Evolutionary conservation across 305 asterid species (phyloP), one percentile per base, ranked within the genome.

Genomic region (Petunia hybrid): DNA sequence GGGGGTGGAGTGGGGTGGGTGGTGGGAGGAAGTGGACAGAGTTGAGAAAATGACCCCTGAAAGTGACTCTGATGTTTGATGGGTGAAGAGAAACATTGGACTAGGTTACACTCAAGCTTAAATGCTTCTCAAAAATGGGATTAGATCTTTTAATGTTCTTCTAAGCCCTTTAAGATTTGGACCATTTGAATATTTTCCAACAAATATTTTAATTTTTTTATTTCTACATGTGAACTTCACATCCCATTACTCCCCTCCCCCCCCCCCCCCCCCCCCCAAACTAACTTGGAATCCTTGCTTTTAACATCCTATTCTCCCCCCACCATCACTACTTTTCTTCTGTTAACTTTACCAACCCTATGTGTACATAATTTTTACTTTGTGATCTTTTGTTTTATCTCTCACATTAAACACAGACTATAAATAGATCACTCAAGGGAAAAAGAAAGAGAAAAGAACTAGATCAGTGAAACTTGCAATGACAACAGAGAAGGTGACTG

Each of bases 31-130:
- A 77, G 83, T 67, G 45, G 78, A 76, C 78, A 82, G 81, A 80
- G 85, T 68, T 22, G 31, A 55, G 89, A 85, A 83, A 87, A 85
- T 40, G 93, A 88, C 88, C 65, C 64, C 42, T 68, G 84, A 91
- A 82, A 89, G 86, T 86, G 92, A 74, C 48, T 51, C 46, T 74
- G 78, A 89, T 82, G 81, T 88, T 82, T 85, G 91, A 88, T 85
- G 88, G 80, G 88, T 81, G 85, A 87, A 84, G 87, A 82, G 88
- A 79, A 22, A 86, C 85, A 85, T 78, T 87, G 80, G 88, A 86
- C 90, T 80, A 82, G 89, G 89, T 88, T 86, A 48, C 86, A 84
- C 88, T 85, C 81, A 86, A 74, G 83, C 76, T 74, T 83, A 59
- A 64, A 36, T 60, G 63, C 84, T 69, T 67, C 45, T 31, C 14